A percentile compares a stretch with the other conserved stretches of the same genome.
Evolutionary conservation across 225 moss, liverwort and hornwort species (phyloP).

Genomic region (Polytrichum commune): DNA sequence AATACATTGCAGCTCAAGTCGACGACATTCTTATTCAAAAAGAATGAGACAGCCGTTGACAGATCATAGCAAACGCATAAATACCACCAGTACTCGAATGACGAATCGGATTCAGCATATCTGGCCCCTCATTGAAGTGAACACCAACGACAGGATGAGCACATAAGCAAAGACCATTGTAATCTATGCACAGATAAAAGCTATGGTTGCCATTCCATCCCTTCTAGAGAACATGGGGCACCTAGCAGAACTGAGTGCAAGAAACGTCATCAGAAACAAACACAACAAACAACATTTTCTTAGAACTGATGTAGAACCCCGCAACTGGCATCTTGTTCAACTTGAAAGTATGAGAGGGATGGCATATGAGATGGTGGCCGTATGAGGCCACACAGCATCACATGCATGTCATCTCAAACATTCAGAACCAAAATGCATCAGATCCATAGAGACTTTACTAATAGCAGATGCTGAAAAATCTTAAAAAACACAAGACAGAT

Average conservation of each 20-base stretch:
- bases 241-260: constrained; percentile 23
- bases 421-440: background rate
- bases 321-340: background rate
- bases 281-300: background rate
- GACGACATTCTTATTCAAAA: constrained; percentile 39
- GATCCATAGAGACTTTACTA: no score
- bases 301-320: background rate
- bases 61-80: background rate
- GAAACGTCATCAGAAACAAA: background rate
- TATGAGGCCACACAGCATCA: background rate
- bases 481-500: no score
- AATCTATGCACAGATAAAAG: constrained; percentile 23
- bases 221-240: constrained; percentile 6
- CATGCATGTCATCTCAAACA: background rate
- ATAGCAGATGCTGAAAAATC: no score
- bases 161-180: constrained; percentile 19
- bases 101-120: background rate
- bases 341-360: background rate
- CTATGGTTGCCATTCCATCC: constrained; percentile 5
- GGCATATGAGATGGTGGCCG: background rate
- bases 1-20: constrained; percentile 16
- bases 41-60: background rate
- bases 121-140: constrained; percentile 17
- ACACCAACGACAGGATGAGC: constrained; percentile 12
- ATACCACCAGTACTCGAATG: background rate